These are phyloP conservation scores for Poa pratensis DNA, from an alignment of 176 grass and related monocot genomes.

Conservation along the genomic window DNA sequence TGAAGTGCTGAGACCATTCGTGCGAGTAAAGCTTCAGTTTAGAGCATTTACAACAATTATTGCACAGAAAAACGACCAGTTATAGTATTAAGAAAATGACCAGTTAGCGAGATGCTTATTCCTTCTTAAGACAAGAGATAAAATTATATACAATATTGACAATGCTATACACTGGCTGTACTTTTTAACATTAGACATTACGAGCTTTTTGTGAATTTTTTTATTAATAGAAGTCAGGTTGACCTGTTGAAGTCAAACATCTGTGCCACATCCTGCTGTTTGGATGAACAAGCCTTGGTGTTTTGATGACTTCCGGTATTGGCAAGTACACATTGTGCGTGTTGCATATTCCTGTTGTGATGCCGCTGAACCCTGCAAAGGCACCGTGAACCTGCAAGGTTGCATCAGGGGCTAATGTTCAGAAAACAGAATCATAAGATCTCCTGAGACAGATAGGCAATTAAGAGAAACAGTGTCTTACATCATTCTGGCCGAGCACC, in stretches of 20 bases:
- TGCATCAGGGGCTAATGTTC: constrained; percentile 1
- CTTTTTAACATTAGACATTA: constrained; percentile 21
- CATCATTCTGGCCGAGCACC: constrained; percentile 93
- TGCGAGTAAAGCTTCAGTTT: no score
- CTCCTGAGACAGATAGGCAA: neutral
- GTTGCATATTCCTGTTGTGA: constrained; percentile 86
- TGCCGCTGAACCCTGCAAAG: constrained; percentile 94
- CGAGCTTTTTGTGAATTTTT: neutral
- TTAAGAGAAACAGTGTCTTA: constrained; percentile 43
- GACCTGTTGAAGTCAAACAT: constrained; percentile 86
- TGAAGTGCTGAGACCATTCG: no score
- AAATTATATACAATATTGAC: neutral
- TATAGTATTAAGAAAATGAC: neutral
- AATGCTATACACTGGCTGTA: constrained; percentile 25
- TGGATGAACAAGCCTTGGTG: constrained; percentile 65
- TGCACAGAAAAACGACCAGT: neutral
- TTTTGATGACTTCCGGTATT: constrained; percentile 75
- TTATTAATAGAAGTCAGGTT: constrained; percentile 86
- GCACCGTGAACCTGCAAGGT: constrained; percentile 78
- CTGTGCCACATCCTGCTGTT: constrained; percentile 99
- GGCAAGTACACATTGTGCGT: constrained; percentile 88
- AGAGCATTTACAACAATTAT: neutral
- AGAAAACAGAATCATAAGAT: neutral
- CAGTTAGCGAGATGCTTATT: neutral
- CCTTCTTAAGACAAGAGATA: neutral